Evolutionary conservation across 352 stramenopile species (phyloP).

Genomic region (Phytophthora fragariaefolia): DNA sequence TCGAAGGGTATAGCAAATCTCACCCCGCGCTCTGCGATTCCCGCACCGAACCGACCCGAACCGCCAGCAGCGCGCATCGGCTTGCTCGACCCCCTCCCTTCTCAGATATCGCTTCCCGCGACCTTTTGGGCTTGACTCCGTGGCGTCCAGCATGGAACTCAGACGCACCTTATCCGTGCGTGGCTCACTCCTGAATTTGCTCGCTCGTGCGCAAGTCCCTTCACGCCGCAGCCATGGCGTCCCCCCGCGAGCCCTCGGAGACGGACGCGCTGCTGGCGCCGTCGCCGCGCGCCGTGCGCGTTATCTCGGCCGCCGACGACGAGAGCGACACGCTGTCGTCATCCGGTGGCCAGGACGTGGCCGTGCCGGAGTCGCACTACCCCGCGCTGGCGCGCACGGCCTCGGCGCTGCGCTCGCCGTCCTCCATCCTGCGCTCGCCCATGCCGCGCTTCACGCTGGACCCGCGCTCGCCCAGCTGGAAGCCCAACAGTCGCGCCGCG

Average conservation of each 20-base stretch:
- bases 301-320: constrained; percentile 26
- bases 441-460: constrained; percentile 34
- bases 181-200: constrained; percentile 5
- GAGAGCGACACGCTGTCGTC: constrained; percentile 32
- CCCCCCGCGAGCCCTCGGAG: constrained; percentile 41
- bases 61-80: too few species aligned
- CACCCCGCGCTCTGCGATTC: too few species aligned
- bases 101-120: constrained; percentile 1
- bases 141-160: constrained; percentile 4
- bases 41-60: too few species aligned
- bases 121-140: constrained; percentile 1
- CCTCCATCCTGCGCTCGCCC: constrained; percentile 47
- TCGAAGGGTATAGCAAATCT: not conserved
- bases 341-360: constrained; percentile 28
- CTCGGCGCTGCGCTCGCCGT: constrained; percentile 39
- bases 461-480: constrained; percentile 18
- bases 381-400: constrained; percentile 34
- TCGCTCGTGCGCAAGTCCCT: not conserved
- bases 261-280: constrained; percentile 51
- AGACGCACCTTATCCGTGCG: constrained; percentile 15
- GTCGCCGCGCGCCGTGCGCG: constrained; percentile 21
- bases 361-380: constrained; percentile 19
- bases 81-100: not conserved
- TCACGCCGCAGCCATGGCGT: constrained; percentile 29
- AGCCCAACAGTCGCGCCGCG: constrained; percentile 12